These are phyloP conservation scores for Bipolaris bicolor DNA, from an alignment of 2,329 filamentous ascomycete species.

Conservation along the genomic window DNA sequence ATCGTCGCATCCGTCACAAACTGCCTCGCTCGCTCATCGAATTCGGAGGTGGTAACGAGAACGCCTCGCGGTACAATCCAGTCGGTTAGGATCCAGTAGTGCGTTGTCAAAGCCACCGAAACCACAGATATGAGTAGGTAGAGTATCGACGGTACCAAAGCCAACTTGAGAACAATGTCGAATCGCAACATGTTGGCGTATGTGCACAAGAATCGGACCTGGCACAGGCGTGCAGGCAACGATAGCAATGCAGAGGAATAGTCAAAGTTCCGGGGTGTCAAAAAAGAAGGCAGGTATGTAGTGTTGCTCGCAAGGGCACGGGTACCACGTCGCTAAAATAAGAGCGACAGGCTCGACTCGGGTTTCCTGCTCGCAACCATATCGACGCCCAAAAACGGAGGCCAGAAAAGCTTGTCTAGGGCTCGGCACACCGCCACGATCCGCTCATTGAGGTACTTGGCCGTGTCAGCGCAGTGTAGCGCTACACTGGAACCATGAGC, in stretches of 20 bases:
- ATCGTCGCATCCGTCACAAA: slow-evolving; percentile 33
- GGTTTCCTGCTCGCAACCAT: slow-evolving; percentile 16
- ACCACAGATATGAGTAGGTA: slow-evolving; percentile 38
- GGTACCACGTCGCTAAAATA: slow-evolving; percentile 23
- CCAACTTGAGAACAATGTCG: slow-evolving; percentile 28
- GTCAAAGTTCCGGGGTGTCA: slow-evolving; percentile 4
- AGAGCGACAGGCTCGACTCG: slow-evolving; percentile 11
- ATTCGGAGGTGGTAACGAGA: slow-evolving; percentile 19
- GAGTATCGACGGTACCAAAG: slow-evolving; percentile 31
- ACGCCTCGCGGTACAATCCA: slow-evolving; percentile 34
- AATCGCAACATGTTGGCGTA: slow-evolving; percentile 25
- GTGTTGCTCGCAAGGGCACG: slow-evolving; percentile 15
- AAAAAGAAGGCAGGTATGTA: slow-evolving; percentile 2
- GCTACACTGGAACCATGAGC: slow-evolving; percentile 16
- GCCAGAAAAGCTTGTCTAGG: slow-evolving; percentile 17
- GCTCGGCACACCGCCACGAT: slow-evolving; percentile 19
- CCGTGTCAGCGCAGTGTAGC: slow-evolving; percentile 8
- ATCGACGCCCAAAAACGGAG: slow-evolving; percentile 11
- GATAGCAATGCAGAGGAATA: slow-evolving; percentile 8
- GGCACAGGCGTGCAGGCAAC: slow-evolving; percentile 4
- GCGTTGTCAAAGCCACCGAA: slow-evolving; percentile 36
- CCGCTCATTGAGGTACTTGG: slow-evolving; percentile 13
- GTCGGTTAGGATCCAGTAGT: slow-evolving; percentile 42
- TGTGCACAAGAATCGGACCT: slow-evolving; percentile 1
- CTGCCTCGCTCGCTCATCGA: slow-evolving; percentile 25